Conservation (phyloP, 2,329 filamentous ascomycete species). For the Thielaviopsis euricoi region DNA sequence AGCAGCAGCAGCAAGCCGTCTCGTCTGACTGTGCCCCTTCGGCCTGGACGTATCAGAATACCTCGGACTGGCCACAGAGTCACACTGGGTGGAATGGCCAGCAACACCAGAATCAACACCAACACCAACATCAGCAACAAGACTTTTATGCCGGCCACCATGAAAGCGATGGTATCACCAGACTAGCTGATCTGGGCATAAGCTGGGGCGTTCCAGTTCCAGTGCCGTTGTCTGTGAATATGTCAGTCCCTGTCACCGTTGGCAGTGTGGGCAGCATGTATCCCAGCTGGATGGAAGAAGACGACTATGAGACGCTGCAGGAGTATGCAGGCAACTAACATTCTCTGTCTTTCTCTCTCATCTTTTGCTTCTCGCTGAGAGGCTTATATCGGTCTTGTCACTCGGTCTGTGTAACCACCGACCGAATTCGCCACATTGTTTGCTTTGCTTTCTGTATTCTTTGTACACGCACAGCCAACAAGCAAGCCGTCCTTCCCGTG, state of each 20-base stretch:
- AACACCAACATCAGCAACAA: not conserved
- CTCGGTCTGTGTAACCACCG: too few relatives aligned
- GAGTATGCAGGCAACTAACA: not conserved
- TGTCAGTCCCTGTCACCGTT: not conserved
- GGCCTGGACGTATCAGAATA: slow-evolving; percentile 22
- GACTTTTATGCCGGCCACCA: too few relatives aligned
- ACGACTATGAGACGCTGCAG: not conserved
- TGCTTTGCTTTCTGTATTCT: too few relatives aligned
- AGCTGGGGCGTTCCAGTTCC: too few relatives aligned
- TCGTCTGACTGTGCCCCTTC: slow-evolving; percentile 14
- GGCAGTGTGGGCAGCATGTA: not conserved
- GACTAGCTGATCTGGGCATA: too few relatives aligned
- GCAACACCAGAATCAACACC: slow-evolving; percentile 19
- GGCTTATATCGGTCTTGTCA: too few relatives aligned
- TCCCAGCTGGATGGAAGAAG: not conserved
- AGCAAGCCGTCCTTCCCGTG: not conserved
- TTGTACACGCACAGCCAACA: too few relatives aligned
- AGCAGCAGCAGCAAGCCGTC: not conserved
- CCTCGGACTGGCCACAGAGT: slow-evolving; percentile 21
- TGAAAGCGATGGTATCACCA: slow-evolving; percentile 15
- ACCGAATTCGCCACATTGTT: too few relatives aligned
- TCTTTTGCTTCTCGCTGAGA: too few relatives aligned
- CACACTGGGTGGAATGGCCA: too few relatives aligned
- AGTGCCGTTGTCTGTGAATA: too few relatives aligned
- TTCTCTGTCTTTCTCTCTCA: not conserved